Evolutionary conservation across 2,329 filamentous ascomycete species (phyloP).

Genomic region (Fusarium solani-melongenae): DNA sequence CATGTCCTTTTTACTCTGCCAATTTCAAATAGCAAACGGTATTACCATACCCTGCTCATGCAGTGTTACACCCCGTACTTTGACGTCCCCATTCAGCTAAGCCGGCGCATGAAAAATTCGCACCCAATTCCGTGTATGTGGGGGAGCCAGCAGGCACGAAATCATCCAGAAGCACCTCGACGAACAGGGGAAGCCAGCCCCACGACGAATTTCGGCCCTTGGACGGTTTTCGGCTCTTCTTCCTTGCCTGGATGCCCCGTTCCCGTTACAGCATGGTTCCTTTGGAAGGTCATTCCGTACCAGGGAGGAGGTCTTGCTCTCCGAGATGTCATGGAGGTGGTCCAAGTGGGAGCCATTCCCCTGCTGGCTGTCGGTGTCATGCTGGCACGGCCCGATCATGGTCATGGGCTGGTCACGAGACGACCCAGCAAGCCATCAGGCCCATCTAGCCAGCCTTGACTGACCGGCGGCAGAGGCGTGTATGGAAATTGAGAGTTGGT

Average conservation of each 20-base stretch:
- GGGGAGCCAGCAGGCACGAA: neutral
- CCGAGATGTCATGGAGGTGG: conserved; percentile 3
- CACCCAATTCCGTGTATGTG: neutral
- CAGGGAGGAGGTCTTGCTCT: conserved; percentile 32
- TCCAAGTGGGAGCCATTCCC: conserved; percentile 8
- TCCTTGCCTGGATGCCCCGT: conserved; percentile 26
- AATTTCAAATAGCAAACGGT: neutral
- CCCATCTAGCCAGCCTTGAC: neutral
- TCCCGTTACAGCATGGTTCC: conserved; percentile 22
- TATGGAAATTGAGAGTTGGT: neutral
- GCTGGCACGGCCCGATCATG: conserved; percentile 31
- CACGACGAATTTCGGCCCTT: conserved; percentile 37
- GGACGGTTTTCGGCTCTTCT: conserved; percentile 37
- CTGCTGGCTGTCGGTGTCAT: conserved; percentile 15
- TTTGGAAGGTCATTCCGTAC: conserved; percentile 30
- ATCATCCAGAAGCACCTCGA: conserved; percentile 6
- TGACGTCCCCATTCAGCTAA: conserved; percentile 1
- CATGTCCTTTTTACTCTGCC: neutral
- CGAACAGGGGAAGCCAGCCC: conserved; percentile 10
- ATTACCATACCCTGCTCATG: neutral
- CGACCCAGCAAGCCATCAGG: conserved; percentile 5
- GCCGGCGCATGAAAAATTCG: neutral
- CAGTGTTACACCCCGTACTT: neutral
- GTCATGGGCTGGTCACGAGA: conserved; percentile 34
- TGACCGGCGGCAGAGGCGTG: conserved; percentile 21